Percentiles rank a stretch among this genome's conserved stretches.
These are phyloP conservation scores for Graphiopsis chlorocephala DNA, from an alignment of 2,329 filamentous ascomycete genomes.

Conservation along the genomic window DNA sequence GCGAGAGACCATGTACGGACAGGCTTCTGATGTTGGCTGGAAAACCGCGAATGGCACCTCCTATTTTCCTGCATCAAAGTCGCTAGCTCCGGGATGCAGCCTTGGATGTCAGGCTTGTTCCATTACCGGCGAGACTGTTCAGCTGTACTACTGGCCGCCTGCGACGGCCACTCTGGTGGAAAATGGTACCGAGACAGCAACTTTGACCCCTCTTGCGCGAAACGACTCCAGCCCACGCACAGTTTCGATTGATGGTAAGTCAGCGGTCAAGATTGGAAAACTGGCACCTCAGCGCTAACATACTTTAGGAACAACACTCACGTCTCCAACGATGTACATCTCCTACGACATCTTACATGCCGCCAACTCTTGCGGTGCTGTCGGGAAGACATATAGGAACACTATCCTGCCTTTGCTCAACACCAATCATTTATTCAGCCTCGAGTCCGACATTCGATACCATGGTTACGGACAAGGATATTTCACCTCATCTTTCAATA, in stretches of 20 bases:
- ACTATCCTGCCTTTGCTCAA: conserved; percentile 1
- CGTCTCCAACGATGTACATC: conserved; percentile 1
- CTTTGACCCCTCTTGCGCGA: not conserved
- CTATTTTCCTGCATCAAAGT: conserved; percentile 17
- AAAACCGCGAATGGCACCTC: not conserved
- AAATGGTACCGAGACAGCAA: conserved; percentile 14
- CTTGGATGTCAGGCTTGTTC: conserved; percentile 22
- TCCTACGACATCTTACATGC: conserved; percentile 6
- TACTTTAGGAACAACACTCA: not conserved
- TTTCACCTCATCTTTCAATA: not conserved
- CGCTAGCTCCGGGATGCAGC: conserved; percentile 20
- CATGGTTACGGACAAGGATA: not conserved
- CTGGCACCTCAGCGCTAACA: not conserved
- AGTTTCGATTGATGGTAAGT: conserved; percentile 6
- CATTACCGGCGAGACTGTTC: conserved; percentile 22
- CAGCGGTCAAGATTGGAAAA: not conserved
- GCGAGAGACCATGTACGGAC: not conserved
- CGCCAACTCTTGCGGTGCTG: not conserved
- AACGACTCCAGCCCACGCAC: conserved; percentile 2
- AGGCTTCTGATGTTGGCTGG: not conserved
- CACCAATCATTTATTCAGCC: conserved; percentile 4
- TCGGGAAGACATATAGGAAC: conserved; percentile 5
- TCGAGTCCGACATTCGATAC: not conserved
- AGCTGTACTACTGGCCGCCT: conserved; percentile 23
- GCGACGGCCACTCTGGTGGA: conserved; percentile 16